phyloP scores from a whole-genome alignment of 2,329 filamentous ascomycete genomes.

The Aspergillus tanneri region DNA sequence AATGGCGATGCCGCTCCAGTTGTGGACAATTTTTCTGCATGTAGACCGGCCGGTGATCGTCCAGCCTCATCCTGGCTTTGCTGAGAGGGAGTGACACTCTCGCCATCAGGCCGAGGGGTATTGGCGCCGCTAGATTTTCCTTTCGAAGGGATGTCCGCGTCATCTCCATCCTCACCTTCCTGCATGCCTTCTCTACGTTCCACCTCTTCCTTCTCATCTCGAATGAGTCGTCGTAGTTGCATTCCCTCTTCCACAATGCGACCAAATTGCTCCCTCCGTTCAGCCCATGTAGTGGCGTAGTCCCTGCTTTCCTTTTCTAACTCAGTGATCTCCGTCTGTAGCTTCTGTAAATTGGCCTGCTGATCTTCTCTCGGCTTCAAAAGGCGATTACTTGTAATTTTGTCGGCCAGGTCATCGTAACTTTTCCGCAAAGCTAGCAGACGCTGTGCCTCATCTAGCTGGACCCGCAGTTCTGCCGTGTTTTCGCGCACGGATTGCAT shows the following conservation, averaged over 20 bases:
- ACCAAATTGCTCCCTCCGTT: slow-evolving; percentile 81
- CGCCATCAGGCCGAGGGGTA: slow-evolving; percentile 52
- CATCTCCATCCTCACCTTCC: slow-evolving; percentile 59
- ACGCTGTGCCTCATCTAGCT: slow-evolving; percentile 73
- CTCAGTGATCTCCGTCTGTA: slow-evolving; percentile 84
- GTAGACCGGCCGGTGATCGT: slow-evolving; percentile 25
- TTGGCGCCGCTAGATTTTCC: slow-evolving; percentile 50
- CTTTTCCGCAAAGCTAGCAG: slow-evolving; percentile 75
- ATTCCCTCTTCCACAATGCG: slow-evolving; percentile 89
- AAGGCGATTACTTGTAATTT: slow-evolving; percentile 77
- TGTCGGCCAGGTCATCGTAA: slow-evolving; percentile 85
- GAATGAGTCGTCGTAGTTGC: slow-evolving; percentile 77
- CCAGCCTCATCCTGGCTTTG: slow-evolving; percentile 34
- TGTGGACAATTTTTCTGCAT: slow-evolving; percentile 34
- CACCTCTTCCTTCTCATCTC: slow-evolving; percentile 93
- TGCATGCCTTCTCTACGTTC: slow-evolving; percentile 81
- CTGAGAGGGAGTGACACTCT: slow-evolving; percentile 40
- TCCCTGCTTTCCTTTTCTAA: slow-evolving; percentile 79
- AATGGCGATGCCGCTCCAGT: slow-evolving; percentile 39
- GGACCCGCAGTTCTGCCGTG: slow-evolving; percentile 68
- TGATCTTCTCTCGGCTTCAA: slow-evolving; percentile 84
- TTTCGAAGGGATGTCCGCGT: slow-evolving; percentile 51
- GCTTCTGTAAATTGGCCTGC: slow-evolving; percentile 70
- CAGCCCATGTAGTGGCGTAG: slow-evolving; percentile 79
- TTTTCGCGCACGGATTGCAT: slow-evolving; percentile 75